Base-by-base conservation (phyloP, 768 basidiomycete species). In the Coprinopsis marcescibilis region DNA sequence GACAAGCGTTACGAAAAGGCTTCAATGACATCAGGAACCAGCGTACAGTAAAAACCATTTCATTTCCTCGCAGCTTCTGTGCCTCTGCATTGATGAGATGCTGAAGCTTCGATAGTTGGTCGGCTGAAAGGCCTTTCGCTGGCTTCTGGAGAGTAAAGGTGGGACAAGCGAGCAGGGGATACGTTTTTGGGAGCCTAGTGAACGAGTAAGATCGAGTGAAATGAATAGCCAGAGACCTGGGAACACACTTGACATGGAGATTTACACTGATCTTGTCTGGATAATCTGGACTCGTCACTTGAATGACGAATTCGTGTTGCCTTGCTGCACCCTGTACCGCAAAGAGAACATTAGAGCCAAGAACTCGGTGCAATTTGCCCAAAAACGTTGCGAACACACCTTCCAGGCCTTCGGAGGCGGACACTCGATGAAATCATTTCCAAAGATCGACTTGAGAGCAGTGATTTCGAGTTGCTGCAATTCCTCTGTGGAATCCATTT, bases 321-420 rank as follows among this genome's bases (percentile, higher is more conserved):
- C 81, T 71, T 30, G 72, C 65, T 19, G 85, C 88, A 49, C 76
- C 80, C 88, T 89, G n/a, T n/a, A 49, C 1, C 25, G 27, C 13
- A 37, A 52, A 26, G 46, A 40, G 14, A 4, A 29, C 27, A 33
- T 42, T 13, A 43, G 15, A 10, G 46, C 53, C 37, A 61, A 40
- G 10, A 33, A n/a, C 6, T 24, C 17, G 21, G 24, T 26, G 26
- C 30, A 21, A 3, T 7, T 13, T 25, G 46, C 35, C 12, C 39
- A 26, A 43, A 23, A n/a, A n/a, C n/a, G n/a, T n/a, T n/a, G n/a
- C n/a, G 27, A 7, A 61, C 65, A 10, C 30, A 86, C 88, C 76
- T 89, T 90, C 89, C 89, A 92, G 42, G 78, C 89, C 58, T 79
- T 88, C 25, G 84, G 83, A 13, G 86, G 81, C 17, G 82, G 83